Evolutionary conservation across 2,329 filamentous ascomycete species (phyloP).

Genomic region (Xylaria hypoxylon): DNA sequence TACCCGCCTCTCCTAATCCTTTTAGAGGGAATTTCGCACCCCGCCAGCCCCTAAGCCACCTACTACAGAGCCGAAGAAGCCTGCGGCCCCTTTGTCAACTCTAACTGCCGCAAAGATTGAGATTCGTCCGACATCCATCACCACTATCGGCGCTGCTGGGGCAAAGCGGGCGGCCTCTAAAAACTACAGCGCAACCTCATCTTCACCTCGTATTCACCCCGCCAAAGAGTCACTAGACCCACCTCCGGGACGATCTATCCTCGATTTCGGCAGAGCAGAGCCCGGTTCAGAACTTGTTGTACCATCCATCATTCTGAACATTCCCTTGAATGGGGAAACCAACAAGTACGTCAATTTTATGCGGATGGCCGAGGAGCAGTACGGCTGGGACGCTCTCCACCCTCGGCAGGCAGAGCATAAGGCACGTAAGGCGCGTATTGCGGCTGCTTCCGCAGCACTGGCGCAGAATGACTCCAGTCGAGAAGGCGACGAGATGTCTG

Average conservation of each 20-base stretch:
- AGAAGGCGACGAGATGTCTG: conserved; percentile 85
- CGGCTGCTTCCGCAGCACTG: conserved; percentile 85
- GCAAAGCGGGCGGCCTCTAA: conserved; percentile 51
- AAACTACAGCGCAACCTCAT: conserved; percentile 55
- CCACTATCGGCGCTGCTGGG: conserved; percentile 49
- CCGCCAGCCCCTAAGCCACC: conserved; percentile 50
- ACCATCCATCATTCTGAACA: conserved; percentile 85
- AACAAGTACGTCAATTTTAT: conserved; percentile 97
- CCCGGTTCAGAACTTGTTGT: conserved; percentile 69
- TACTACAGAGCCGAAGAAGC: conserved; percentile 55
- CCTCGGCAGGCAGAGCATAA: conserved; percentile 89
- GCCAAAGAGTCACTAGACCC: conserved; percentile 59
- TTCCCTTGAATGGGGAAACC: conserved; percentile 81
- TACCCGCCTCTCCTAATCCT: conserved; percentile 59
- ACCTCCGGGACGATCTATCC: conserved; percentile 65
- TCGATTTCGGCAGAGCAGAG: conserved; percentile 70
- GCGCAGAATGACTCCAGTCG: conserved; percentile 78
- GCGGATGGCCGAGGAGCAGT: conserved; percentile 90
- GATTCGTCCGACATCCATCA: conserved; percentile 52
- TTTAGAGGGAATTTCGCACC: conserved; percentile 54
- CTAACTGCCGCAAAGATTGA: conserved; percentile 49
- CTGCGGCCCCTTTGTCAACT: conserved; percentile 49
- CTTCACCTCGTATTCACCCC: conserved; percentile 63
- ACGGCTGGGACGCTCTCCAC: conserved; percentile 93
- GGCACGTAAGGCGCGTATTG: conserved; percentile 87